Evolutionary conservation across 2,329 filamentous ascomycete species (phyloP).

Genomic region (Hypoxylon sp.): DNA sequence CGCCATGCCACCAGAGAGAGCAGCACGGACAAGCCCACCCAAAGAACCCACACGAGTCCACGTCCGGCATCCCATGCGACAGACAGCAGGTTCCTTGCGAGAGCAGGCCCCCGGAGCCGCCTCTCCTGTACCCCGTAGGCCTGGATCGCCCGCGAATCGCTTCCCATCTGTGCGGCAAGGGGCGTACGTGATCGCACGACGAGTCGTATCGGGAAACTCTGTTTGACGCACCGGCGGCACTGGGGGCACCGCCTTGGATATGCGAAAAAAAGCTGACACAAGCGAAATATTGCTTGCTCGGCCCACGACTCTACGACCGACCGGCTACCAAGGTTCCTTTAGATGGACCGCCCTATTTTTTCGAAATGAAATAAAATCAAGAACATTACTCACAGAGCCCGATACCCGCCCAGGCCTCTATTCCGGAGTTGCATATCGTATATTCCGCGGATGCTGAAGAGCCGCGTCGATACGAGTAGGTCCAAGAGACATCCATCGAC

Average conservation of each 20-base stretch:
- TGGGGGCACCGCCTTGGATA: not conserved
- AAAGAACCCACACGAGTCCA: conserved; percentile 9
- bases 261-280: conserved; percentile 32
- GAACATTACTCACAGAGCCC: too few relatives aligned
- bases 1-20: conserved; percentile 12
- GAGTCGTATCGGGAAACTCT: conserved; percentile 30
- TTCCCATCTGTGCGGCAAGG: conserved; percentile 2
- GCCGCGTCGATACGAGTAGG: conserved; percentile 22
- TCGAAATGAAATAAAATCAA: too few relatives aligned
- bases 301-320: conserved; percentile 14
- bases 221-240: conserved; percentile 26
- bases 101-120: conserved; percentile 33
- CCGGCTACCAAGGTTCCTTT: conserved; percentile 21
- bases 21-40: too few relatives aligned
- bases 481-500: not conserved
- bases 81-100: conserved; percentile 9
- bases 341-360: conserved; percentile 22
- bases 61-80: conserved; percentile 25
- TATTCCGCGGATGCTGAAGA: conserved; percentile 27
- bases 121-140: conserved; percentile 30
- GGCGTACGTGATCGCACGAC: conserved; percentile 17
- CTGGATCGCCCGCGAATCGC: conserved; percentile 22
- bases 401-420: conserved; percentile 9
- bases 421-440: conserved; percentile 23
- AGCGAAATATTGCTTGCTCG: conserved; percentile 20